Base-by-base conservation (phyloP, 768 basidiomycete species). In the Trametes cinnabarina region DNA sequence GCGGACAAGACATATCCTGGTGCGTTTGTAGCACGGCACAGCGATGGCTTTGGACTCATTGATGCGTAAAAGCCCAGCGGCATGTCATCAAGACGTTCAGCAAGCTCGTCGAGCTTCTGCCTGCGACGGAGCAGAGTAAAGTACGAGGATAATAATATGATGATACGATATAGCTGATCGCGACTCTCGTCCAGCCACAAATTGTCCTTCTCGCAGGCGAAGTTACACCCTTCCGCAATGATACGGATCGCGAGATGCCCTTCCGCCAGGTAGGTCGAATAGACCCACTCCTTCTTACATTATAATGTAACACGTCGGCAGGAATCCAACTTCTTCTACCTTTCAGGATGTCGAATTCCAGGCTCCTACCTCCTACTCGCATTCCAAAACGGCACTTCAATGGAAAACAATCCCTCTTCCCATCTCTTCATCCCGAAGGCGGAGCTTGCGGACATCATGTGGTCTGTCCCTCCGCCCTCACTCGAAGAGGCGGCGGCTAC, bases 271-370 rank as follows among this genome's bases (percentile, higher is more conserved):
- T 73, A 0, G 3, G 55, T 51, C 8, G n/a, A 12, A 37, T 19
- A 20, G 23, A 20, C 39, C 23, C 20, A 63, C 72, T 71, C 42
- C 75, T 10, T 43, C 23, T 12, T 1, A 30, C 26, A 11, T 53
- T 30, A 32, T 41, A 12, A 43, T 41, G 41, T 20, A 12, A 20
- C 26, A 48, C 7, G 22, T n/a, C 10, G 19, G 14, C 66, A 80
- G 74, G 92, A 94, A 72, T 88, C 87, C 65, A 96, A 96, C 73
- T 96, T 96, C 69, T 87, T 82, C 73, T 96, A 93, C 69, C 78
- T 96, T 15, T 83, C 90, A 0, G 94, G 92, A 51, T 93, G 90
- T 72, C 75, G 78, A 46, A 79, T 92, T 4, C 90, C 93, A 0
- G 79, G 80, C 0, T 86, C 90, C 1, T 84, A 82, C 61, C 71